Percentiles rank a stretch among this genome's conserved stretches.
Conservation (phyloP, 306 rosid genomes). For the Prosopis cineraria region DNA sequence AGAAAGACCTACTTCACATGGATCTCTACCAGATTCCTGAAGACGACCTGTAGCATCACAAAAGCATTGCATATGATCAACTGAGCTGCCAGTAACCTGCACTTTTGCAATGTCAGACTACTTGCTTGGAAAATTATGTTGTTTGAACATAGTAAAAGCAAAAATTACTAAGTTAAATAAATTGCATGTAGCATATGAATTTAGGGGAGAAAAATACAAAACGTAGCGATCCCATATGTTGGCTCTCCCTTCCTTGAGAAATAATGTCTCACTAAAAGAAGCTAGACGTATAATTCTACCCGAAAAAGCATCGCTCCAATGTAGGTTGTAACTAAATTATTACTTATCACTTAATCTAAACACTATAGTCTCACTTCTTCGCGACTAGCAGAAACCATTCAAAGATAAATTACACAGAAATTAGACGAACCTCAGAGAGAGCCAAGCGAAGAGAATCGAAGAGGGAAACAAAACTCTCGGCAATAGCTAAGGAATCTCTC, state of each 20-base stretch:
- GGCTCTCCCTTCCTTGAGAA: too few relatives aligned
- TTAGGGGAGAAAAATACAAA: neutral
- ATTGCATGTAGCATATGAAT: neutral
- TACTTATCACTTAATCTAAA: neutral
- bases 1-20: neutral
- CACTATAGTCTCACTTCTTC: neutral
- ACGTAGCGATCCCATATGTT: neutral
- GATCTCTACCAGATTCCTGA: constrained; percentile 76
- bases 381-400: constrained; percentile 21
- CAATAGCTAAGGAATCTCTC: constrained; percentile 75
- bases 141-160: neutral
- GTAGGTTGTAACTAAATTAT: constrained; percentile 7
- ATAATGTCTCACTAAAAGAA: neutral
- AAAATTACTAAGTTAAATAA: neutral
- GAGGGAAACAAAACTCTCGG: constrained; percentile 76
- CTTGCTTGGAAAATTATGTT: neutral
- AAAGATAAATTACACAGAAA: neutral
- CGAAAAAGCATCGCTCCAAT: neutral
- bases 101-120: neutral
- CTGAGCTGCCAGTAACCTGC: constrained; percentile 69
- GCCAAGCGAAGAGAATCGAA: constrained; percentile 76
- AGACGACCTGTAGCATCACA: constrained; percentile 84
- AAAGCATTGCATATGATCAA: constrained; percentile 82
- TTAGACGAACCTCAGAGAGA: constrained; percentile 60
- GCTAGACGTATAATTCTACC: neutral